Evolutionary conservation across 257 asterid species (phyloP), one percentile per base, ranked within the genome.

Genomic region (Craterostigma plantagineum): DNA sequence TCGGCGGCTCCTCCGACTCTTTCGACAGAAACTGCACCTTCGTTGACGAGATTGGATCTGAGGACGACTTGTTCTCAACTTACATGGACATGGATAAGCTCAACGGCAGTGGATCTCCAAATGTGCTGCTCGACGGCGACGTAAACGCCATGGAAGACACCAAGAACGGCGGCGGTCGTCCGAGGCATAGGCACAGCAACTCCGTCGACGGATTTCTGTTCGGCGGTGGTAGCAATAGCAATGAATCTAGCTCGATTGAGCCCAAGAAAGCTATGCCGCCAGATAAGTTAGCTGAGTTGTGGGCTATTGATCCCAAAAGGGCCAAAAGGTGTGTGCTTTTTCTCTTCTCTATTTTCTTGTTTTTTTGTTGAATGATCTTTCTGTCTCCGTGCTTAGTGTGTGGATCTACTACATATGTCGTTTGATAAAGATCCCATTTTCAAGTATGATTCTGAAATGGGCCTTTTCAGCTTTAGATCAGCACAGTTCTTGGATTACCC

Each of bases 221-320:
- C 34, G 51, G 48, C 13, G 92, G 72, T 34, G 71, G 60, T 47
- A 55, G 72, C 36, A 23, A 23, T n/a, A n/a, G n/a, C 30, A 23
- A 23, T 6, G 30, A 23, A 6, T 23, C 6, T 23, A 23, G 30
- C 30, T 23, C 30, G 6, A 76, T 87, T 61, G 95, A 79, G 50
- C 93, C 95, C 42, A 87, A 87, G 74, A 87, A 87, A 60, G 92
- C 98, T 49, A 87, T 82, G 98, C 75, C 92, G 45, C 98, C 98
- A 38, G 83, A 82, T 55, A 82, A 87, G 75, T 84, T 87, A 35
- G 95, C 98, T 51, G 93, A 82, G 62, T 58, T 87, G 7, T 87
- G 98, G 98, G 70, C 79, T 30, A 43, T 87, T 65, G 98, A 87
- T 70, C 98, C 98, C 34, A 87, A 87, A 54, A 79, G 93, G 34